Evolutionary conservation across 192 early-diverging fungal species (phyloP).

Genomic region (Coemansia sp.): DNA sequence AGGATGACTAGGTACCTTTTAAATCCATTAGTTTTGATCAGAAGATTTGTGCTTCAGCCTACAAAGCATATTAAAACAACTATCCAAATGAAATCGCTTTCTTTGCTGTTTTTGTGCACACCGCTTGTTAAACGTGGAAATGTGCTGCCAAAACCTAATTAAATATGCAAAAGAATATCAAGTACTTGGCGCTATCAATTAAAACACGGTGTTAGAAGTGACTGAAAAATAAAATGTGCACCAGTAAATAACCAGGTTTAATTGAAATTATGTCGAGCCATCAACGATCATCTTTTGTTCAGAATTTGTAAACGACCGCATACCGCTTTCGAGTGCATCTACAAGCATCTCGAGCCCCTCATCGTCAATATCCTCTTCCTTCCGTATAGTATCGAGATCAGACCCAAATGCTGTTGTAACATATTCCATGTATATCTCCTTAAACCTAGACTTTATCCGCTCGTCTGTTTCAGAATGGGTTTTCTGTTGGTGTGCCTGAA

Average conservation of each 20-base stretch:
- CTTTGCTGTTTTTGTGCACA: too few species aligned
- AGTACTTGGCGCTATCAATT: not conserved
- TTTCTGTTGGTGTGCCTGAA: conserved; percentile 19
- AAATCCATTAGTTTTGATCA: not conserved
- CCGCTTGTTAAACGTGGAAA: too few species aligned
- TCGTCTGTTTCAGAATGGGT: conserved; percentile 8
- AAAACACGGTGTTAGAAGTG: not conserved
- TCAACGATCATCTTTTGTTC: conserved; percentile 41
- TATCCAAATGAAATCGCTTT: not conserved
- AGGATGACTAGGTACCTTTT: not conserved
- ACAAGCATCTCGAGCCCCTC: conserved; percentile 42
- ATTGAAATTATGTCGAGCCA: not conserved
- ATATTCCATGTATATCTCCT: conserved; percentile 48
- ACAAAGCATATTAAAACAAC: not conserved
- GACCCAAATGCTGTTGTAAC: conserved; percentile 43
- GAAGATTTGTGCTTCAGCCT: not conserved
- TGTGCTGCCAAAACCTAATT: too few species aligned
- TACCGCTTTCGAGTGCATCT: conserved; percentile 36
- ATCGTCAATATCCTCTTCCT: conserved; percentile 34
- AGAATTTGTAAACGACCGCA: conserved; percentile 24
- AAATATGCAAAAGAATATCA: not conserved
- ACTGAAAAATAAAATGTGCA: not conserved
- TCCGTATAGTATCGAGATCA: conserved; percentile 42
- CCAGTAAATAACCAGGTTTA: not conserved
- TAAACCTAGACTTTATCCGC: conserved; percentile 26